A percentile compares a stretch with the other conserved stretches of the same genome.
Evolutionary conservation across 2,329 filamentous ascomycete species (phyloP).

Genomic region (Knufia fluminis): DNA sequence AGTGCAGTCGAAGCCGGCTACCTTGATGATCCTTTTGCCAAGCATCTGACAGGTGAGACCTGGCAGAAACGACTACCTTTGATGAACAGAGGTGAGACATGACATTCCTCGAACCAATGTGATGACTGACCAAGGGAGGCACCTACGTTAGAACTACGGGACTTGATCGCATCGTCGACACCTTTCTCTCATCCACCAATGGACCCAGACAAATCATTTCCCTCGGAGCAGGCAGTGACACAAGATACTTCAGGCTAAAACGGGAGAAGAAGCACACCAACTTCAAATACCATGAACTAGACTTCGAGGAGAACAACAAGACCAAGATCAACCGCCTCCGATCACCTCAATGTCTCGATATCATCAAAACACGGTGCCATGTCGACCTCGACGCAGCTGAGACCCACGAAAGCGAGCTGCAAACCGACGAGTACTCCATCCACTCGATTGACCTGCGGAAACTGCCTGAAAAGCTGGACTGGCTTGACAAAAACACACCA

Average conservation of each 20-base stretch:
- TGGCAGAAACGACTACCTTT: constrained; percentile 66
- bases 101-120: not conserved
- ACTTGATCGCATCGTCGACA: constrained; percentile 66
- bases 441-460: constrained; percentile 64
- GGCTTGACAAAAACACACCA: constrained; percentile 51
- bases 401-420: constrained; percentile 31
- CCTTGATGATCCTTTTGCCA: constrained; percentile 70
- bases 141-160: constrained; percentile 86
- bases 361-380: constrained; percentile 26
- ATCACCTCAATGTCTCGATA: constrained; percentile 16
- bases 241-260: constrained; percentile 65
- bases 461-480: constrained; percentile 32
- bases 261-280: constrained; percentile 27
- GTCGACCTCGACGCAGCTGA: constrained; percentile 25
- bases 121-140: constrained; percentile 42
- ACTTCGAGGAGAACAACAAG: constrained; percentile 67
- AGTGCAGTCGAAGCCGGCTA: constrained; percentile 84
- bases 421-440: constrained; percentile 41
- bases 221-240: constrained; percentile 88
- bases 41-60: constrained; percentile 27
- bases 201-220: constrained; percentile 66
- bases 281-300: constrained; percentile 81
- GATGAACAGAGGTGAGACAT: constrained; percentile 71
- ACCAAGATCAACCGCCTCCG: constrained; percentile 47
- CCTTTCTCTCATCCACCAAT: constrained; percentile 44